Conservation (phyloP, 306 rosid genomes). For the Lathyrus oleraceus region DNA sequence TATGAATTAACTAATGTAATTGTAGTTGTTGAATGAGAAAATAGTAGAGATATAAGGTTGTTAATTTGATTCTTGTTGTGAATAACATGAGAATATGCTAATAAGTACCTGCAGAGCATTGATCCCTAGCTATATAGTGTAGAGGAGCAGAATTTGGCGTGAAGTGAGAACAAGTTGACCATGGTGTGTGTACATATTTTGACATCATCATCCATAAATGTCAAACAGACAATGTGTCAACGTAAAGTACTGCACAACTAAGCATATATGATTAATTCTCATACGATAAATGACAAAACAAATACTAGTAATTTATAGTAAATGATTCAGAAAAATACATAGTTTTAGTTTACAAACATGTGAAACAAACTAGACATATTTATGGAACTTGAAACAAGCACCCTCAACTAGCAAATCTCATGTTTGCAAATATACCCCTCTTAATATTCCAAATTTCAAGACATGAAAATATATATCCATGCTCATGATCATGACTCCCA, state of each 20-base stretch:
- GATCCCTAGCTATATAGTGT: background rate
- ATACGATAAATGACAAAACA: conserved; percentile 16
- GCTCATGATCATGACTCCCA: conserved; percentile 24
- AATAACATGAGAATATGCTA: background rate
- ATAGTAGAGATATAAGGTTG: background rate
- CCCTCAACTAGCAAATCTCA: conserved; percentile 39
- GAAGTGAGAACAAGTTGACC: conserved; percentile 45
- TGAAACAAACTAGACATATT: conserved; percentile 37
- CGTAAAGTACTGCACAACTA: conserved; percentile 39
- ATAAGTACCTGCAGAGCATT: background rate
- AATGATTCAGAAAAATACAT: conserved; percentile 23
- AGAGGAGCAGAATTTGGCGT: conserved; percentile 14
- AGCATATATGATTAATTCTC: conserved; percentile 31
- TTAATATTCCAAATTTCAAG: conserved; percentile 27
- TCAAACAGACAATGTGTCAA: conserved; percentile 34
- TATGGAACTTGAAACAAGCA: conserved; percentile 37
- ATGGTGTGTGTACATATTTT: conserved; percentile 39
- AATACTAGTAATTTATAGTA: background rate
- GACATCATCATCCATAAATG: conserved; percentile 36
- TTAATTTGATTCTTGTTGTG: background rate
- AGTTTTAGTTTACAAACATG: conserved; percentile 43
- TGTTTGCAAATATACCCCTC: conserved; percentile 35
- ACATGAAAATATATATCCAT: too few species aligned
- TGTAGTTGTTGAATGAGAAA: background rate
- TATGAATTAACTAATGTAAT: background rate